These are phyloP conservation scores for Bertia moriformis DNA, from an alignment of 2,329 filamentous ascomycete genomes.

Conservation along the genomic window DNA sequence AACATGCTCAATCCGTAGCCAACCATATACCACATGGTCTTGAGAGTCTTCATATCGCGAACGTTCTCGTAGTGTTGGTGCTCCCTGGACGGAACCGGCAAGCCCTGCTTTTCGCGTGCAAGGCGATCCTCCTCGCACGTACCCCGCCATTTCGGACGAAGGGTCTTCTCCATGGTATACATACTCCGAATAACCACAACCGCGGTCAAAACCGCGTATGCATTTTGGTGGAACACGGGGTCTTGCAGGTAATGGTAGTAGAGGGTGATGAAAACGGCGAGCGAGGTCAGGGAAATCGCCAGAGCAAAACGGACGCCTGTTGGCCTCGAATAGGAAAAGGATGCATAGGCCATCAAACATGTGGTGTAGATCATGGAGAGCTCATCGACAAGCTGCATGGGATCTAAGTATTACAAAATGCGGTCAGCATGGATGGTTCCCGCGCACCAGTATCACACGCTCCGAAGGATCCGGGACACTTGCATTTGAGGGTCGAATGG, in stretches of 20 bases:
- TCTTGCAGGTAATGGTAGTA: conserved; percentile 66
- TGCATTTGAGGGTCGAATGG: conserved; percentile 23
- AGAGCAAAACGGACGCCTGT: conserved; percentile 28
- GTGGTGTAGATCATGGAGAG: conserved; percentile 62
- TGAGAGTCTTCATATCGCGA: conserved; percentile 41
- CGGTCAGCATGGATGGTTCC: conserved; percentile 2
- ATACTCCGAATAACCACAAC: conserved; percentile 49
- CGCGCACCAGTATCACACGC: neutral
- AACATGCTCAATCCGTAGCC: conserved; percentile 44
- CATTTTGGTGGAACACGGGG: conserved; percentile 57
- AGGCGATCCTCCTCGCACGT: conserved; percentile 21
- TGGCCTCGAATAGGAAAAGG: conserved; percentile 45
- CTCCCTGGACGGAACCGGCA: conserved; percentile 16
- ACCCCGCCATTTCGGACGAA: conserved; percentile 38
- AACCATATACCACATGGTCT: conserved; percentile 57
- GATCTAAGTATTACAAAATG: conserved; percentile 27
- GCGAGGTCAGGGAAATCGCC: conserved; percentile 29
- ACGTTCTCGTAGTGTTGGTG: conserved; percentile 30
- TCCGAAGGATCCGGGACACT: conserved; percentile 3
- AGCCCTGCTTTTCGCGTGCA: conserved; percentile 15
- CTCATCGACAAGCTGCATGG: conserved; percentile 59
- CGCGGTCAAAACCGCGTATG: conserved; percentile 52
- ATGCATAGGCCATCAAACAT: conserved; percentile 55
- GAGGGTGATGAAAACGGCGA: conserved; percentile 47
- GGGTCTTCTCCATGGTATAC: conserved; percentile 53